A percentile compares a stretch with the other conserved stretches of the same genome.
Conservation (phyloP, 2,329 filamentous ascomycete species). For the Stagonosporopsis rhizophila region DNA sequence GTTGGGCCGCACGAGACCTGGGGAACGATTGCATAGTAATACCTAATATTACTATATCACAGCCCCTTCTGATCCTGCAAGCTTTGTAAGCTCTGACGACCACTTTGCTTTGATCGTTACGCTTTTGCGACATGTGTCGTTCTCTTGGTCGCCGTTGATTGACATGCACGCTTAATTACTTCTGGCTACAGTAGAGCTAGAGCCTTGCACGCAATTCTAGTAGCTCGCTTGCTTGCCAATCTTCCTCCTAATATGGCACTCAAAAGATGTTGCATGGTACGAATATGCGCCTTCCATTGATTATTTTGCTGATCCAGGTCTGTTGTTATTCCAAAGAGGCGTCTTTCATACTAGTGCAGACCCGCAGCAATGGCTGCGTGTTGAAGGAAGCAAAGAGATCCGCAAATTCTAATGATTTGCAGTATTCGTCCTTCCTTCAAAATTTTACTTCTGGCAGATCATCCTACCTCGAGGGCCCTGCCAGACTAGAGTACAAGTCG, state of each 20-base stretch:
- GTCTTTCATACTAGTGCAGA: not conserved
- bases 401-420: not conserved
- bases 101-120: not conserved
- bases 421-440: not conserved
- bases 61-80: not conserved
- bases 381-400: constrained; percentile 1
- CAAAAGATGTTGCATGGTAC: not conserved
- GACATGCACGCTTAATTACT: not conserved
- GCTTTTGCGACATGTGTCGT: not conserved
- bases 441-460: not conserved
- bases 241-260: not conserved
- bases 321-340: not conserved
- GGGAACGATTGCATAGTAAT: not conserved
- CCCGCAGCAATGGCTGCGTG: not conserved
- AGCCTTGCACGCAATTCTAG: not conserved
- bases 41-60: not conserved
- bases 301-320: not conserved
- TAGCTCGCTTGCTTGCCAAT: not conserved
- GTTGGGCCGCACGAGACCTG: not conserved
- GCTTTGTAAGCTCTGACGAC: not conserved
- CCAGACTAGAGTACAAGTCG: constrained; percentile 5
- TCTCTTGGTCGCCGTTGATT: not conserved
- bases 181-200: not conserved
- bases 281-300: not conserved
- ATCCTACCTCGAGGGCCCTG: not conserved